Conservation (phyloP, 2,329 filamentous ascomycete genomes). For the Colletotrichum graminicola region DNA sequence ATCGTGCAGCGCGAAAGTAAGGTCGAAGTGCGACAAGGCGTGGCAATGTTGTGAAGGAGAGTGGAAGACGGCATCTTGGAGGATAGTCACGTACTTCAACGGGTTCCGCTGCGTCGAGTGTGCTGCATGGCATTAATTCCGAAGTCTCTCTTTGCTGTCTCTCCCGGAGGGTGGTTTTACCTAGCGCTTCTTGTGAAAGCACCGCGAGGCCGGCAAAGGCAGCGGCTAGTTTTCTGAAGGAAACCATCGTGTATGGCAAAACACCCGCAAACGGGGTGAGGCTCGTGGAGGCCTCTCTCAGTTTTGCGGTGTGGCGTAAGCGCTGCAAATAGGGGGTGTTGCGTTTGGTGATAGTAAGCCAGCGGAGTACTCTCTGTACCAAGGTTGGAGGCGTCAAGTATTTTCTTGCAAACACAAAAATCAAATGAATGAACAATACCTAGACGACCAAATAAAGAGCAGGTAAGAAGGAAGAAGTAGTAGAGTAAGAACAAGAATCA, state of each 20-base stretch:
- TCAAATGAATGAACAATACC: neutral
- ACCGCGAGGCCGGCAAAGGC: constrained; percentile 50
- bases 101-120: constrained; percentile 82
- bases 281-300: constrained; percentile 29
- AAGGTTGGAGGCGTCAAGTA: neutral
- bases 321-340: constrained; percentile 26
- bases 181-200: constrained; percentile 49
- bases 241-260: constrained; percentile 50
- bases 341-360: neutral
- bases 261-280: constrained; percentile 40
- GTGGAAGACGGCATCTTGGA: constrained; percentile 82
- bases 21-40: constrained; percentile 84
- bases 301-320: constrained; percentile 14
- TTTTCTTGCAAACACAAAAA: neutral
- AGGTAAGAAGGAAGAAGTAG: constrained; percentile 25
- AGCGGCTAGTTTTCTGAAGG: constrained; percentile 49
- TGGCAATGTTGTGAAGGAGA: constrained; percentile 84
- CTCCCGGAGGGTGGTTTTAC: constrained; percentile 41
- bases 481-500: constrained; percentile 30
- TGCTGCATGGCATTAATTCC: constrained; percentile 55
- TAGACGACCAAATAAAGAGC: constrained; percentile 14
- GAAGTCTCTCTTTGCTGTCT: neutral
- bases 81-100: constrained; percentile 76
- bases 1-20: constrained; percentile 81
- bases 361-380: neutral